phyloP scores from a whole-genome alignment of 768 basidiomycete species.

The Lactarius evosmus region DNA sequence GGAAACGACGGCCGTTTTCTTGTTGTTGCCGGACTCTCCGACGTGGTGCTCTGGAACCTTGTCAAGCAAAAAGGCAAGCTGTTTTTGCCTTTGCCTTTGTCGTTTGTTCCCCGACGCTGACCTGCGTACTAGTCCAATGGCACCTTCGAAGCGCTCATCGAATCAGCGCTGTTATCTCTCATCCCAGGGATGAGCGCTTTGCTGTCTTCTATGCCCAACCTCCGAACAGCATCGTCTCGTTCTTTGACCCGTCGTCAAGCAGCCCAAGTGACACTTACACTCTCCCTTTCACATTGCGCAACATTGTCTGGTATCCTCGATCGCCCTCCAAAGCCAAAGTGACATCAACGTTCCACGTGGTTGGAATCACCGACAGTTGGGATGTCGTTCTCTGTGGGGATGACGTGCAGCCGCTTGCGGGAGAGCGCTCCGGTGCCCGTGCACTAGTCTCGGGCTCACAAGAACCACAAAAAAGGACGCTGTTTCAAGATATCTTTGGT shows the following conservation, averaged over 20 bases:
- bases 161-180: constrained; percentile 50
- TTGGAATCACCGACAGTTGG: constrained; percentile 69
- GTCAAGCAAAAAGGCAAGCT: constrained; percentile 56
- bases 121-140: constrained; percentile 53
- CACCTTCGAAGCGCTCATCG: constrained; percentile 39
- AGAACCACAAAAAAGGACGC: constrained; percentile 45
- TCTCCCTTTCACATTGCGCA: constrained; percentile 65
- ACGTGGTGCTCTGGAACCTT: constrained; percentile 72
- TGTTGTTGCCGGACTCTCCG: constrained; percentile 46
- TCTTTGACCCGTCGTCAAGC: constrained; percentile 49
- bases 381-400: constrained; percentile 69
- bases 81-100: not conserved
- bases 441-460: constrained; percentile 36
- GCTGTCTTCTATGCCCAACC: constrained; percentile 48
- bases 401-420: constrained; percentile 40
- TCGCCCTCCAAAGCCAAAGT: constrained; percentile 34
- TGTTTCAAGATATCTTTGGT: constrained; percentile 93
- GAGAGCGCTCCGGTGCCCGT: constrained; percentile 43
- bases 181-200: constrained; percentile 56
- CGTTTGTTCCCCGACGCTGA: constrained; percentile 11
- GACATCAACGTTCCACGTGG: constrained; percentile 48
- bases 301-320: constrained; percentile 40
- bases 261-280: constrained; percentile 42
- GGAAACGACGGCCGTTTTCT: constrained; percentile 72
- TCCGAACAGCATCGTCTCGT: constrained; percentile 35